Base-by-base conservation (phyloP, 2,329 filamentous ascomycete genomes). In the Neonectria neomacrospora region DNA sequence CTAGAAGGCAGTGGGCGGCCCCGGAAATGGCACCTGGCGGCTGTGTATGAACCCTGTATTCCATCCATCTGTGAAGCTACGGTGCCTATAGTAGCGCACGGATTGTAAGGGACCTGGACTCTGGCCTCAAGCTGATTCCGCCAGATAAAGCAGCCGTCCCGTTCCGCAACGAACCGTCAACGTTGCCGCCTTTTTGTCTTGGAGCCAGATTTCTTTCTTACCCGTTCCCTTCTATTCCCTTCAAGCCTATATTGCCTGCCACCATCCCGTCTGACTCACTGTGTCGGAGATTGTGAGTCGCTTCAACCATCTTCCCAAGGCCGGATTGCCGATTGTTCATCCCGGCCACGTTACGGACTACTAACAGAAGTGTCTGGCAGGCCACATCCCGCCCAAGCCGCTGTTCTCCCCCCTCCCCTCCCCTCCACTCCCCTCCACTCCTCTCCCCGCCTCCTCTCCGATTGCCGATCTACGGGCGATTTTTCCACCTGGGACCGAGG, bases 361-460 rank as follows among this genome's bases (percentile, higher is more conserved):
- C 28, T 50, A n/a, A 53, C 45, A 58, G 50, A 58, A 32, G 44
- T 30, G 58, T 42, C 54, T 55, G 18, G 28, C 12, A 63, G 48
- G 28, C 71, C 71, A 68, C 69, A 66, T 70, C 61, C 57, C 61
- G 34, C 34, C 14, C 14, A 37, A 37, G 34, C 34, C 34, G 54
- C 57, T 23, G 54, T 23, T 32, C 57, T 54, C 54, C 16, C n/a
- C n/a, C n/a, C n/a, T n/a, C n/a, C n/a, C n/a, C n/a, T n/a, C n/a
- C n/a, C n/a, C n/a, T n/a, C n/a, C n/a, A n/a, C n/a, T n/a, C n/a
- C n/a, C n/a, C n/a, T n/a, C n/a, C n/a, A n/a, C n/a, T n/a, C 16
- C 61, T 12, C 37, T 61, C 68, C 69, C 71, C 69, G 64, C 71
- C 69, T 71, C 69, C 69, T 72, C 70, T 71, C 71, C 68, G 66